These are phyloP conservation scores for Orbilia oligospora DNA, from an alignment of 2,329 filamentous ascomycete species.

Conservation along the genomic window DNA sequence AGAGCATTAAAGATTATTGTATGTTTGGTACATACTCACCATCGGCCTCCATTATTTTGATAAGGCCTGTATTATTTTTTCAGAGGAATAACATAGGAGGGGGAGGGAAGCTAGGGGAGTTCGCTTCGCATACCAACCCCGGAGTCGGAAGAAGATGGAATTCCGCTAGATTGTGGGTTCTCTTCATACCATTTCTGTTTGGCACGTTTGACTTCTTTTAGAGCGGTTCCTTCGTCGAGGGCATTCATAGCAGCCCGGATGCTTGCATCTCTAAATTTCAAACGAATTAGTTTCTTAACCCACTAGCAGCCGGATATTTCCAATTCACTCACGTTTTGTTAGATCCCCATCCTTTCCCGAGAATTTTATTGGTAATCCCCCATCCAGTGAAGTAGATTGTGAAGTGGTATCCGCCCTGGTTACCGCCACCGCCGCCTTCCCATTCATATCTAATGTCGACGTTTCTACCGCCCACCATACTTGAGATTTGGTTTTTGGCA, in stretches of 20 bases:
- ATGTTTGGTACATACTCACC: neutral
- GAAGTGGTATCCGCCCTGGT: conserved; percentile 63
- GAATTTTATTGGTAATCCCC: conserved; percentile 60
- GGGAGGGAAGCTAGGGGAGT: neutral
- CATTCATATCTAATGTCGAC: conserved; percentile 62
- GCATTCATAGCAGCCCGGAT: conserved; percentile 64
- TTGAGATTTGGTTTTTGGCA: conserved; percentile 62
- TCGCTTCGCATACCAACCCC: conserved; percentile 42
- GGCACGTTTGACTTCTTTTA: conserved; percentile 50
- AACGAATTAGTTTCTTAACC: neutral
- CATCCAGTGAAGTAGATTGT: conserved; percentile 63
- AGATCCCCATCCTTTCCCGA: conserved; percentile 63
- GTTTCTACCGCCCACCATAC: conserved; percentile 60
- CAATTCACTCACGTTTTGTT: conserved; percentile 62
- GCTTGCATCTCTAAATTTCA: conserved; percentile 61
- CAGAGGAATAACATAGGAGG: neutral
- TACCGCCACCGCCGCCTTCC: conserved; percentile 63
- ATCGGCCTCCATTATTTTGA: neutral
- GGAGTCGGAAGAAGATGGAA: conserved; percentile 17
- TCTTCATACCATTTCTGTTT: conserved; percentile 60
- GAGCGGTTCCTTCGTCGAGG: conserved; percentile 60
- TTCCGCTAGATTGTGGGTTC: neutral
- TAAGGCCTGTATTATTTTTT: neutral
- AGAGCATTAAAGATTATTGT: conserved; percentile 31
- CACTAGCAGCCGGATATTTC: neutral